These are phyloP conservation scores for Annona cherimola DNA, from an alignment of 164 flowering plant genomes.

Conservation along the genomic window DNA sequence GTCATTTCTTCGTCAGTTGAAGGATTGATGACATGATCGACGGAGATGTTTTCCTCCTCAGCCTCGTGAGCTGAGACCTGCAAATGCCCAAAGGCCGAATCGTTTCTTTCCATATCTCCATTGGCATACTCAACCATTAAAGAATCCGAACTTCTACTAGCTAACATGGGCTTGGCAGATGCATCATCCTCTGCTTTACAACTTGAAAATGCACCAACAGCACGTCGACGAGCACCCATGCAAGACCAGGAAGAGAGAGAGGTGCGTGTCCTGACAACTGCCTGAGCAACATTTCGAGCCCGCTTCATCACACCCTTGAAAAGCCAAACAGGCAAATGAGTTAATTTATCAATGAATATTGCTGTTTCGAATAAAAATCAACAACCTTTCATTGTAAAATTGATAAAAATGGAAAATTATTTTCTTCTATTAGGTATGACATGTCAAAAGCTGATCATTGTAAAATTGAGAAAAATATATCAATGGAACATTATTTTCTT, in stretches of 20 bases:
- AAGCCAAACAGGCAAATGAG: background rate
- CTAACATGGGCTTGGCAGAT: slow-evolving; percentile 37
- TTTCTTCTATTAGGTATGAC: too few species aligned
- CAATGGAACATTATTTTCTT: too few species aligned
- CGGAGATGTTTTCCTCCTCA: slow-evolving; percentile 42
- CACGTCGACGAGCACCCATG: slow-evolving; percentile 85
- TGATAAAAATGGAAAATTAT: too few species aligned
- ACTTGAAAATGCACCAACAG: slow-evolving; percentile 27
- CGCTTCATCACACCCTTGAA: slow-evolving; percentile 80
- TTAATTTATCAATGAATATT: background rate
- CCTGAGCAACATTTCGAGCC: slow-evolving; percentile 87
- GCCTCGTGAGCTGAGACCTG: slow-evolving; percentile 33
- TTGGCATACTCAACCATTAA: slow-evolving; percentile 25
- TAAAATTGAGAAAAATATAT: too few species aligned
- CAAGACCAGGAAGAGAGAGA: slow-evolving; percentile 83
- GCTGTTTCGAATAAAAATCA: background rate
- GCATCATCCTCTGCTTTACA: slow-evolving; percentile 36
- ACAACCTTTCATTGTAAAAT: too few species aligned
- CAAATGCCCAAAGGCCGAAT: slow-evolving; percentile 21
- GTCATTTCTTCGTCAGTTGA: slow-evolving; percentile 52
- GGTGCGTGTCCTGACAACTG: slow-evolving; percentile 76
- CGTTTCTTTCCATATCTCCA: slow-evolving; percentile 14
- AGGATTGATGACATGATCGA: slow-evolving; percentile 22
- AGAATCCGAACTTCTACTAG: slow-evolving; percentile 33
- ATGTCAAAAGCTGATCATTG: too few species aligned